phyloP scores from a whole-genome alignment of 768 basidiomycete genomes.

The Lentinula raphanica region DNA sequence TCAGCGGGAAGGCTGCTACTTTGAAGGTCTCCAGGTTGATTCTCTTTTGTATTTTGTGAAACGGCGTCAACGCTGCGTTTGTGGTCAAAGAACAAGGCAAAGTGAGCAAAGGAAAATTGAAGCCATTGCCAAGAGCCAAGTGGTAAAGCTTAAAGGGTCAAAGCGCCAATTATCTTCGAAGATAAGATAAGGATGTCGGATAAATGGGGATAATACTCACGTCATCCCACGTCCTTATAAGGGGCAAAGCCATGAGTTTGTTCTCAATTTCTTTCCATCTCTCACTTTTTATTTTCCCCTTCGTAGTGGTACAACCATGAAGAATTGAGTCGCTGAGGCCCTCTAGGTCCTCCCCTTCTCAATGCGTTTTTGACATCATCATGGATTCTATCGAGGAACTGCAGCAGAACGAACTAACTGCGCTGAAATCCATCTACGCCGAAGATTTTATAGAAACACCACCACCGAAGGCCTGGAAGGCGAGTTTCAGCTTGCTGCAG shows the following conservation, averaged over 20 bases:
- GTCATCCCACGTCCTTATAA: neutral
- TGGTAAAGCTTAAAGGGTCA: too few species aligned
- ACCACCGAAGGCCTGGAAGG: constrained; percentile 83
- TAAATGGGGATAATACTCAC: neutral
- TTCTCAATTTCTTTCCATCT: neutral
- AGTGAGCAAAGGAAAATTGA: too few species aligned
- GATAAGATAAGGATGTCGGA: neutral
- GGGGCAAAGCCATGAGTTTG: neutral
- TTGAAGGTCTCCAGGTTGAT: too few species aligned
- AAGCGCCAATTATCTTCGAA: neutral
- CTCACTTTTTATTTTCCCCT: neutral
- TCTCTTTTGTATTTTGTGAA: too few species aligned
- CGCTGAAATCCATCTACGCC: constrained; percentile 74
- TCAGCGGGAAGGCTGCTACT: too few species aligned
- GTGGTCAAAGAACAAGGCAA: too few species aligned
- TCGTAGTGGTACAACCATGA: constrained; percentile 8
- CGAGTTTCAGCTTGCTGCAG: constrained; percentile 20
- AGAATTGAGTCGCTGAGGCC: constrained; percentile 9
- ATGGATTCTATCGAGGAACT: constrained; percentile 73
- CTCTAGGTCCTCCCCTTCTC: constrained; percentile 7
- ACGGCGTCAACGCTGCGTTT: too few species aligned
- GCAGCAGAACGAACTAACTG: constrained; percentile 66
- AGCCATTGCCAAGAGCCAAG: too few species aligned
- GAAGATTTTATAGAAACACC: constrained; percentile 71
- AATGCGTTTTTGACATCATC: constrained; percentile 12